Evolutionary conservation across 2,329 filamentous ascomycete species (phyloP).

Genomic region (Aspergillus udagawae): DNA sequence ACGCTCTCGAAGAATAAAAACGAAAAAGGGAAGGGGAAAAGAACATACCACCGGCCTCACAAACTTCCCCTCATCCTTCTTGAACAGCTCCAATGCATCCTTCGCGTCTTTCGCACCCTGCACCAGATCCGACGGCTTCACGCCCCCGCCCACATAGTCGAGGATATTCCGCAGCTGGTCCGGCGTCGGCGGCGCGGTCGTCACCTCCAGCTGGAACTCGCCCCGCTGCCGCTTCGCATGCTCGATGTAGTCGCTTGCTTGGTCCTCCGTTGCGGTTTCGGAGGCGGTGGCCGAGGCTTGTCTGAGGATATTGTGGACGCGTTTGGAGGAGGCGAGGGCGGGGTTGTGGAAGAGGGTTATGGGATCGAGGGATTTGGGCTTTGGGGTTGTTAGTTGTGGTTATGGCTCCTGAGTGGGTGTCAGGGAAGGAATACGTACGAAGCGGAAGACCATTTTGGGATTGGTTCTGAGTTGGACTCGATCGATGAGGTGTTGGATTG

Average conservation of each 20-base stretch:
- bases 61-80: conserved; percentile 64
- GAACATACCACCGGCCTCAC: conserved; percentile 69
- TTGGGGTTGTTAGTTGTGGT: background rate
- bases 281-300: conserved; percentile 68
- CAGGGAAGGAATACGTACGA: conserved; percentile 10
- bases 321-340: conserved; percentile 65
- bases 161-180: conserved; percentile 82
- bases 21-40: conserved; percentile 1
- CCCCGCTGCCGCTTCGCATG: conserved; percentile 58
- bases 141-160: conserved; percentile 53
- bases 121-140: conserved; percentile 60
- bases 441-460: conserved; percentile 21
- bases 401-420: background rate
- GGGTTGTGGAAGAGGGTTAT: conserved; percentile 95
- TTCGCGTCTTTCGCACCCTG: conserved; percentile 67
- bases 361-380: conserved; percentile 81
- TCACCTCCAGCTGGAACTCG: conserved; percentile 83
- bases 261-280: conserved; percentile 66
- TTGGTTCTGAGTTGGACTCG: background rate
- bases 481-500: conserved; percentile 1
- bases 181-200: conserved; percentile 71
- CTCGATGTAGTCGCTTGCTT: conserved; percentile 62
- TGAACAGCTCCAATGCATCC: conserved; percentile 77
- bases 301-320: conserved; percentile 73
- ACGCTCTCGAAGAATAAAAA: background rate